Evolutionary conservation across 306 rosid species (phyloP), one percentile per base, ranked within the genome.

Genomic region (Lathyrus tuberosus): DNA sequence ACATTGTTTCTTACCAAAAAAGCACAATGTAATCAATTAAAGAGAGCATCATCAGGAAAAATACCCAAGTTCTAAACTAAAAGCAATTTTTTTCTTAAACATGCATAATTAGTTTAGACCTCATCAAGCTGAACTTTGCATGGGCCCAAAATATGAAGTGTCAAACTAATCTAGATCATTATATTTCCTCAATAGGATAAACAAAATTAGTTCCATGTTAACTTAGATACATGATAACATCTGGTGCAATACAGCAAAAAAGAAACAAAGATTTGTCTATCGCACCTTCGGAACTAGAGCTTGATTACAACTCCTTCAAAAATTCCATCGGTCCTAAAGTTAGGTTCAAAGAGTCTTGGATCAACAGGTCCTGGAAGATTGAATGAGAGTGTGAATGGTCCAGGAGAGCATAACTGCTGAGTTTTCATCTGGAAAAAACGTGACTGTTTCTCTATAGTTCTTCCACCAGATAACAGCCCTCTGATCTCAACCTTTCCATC

Each of bases 331-430:
- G 86, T 18, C 74, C 87, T 71, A 56, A 89, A 89, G 81, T 83
- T 78, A 3, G 91, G 89, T n/a, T 86, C 81, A 52, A 87, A 79
- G 41, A 87, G 96, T 76, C 93, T 85, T 5, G 96, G 96, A 82
- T 89, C 89, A 62, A 89, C 89, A 40, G 93, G 89, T 69, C 96
- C 92, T 1, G 96, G 96, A 69, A 89, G 93, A 75, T 73, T 80
- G 82, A 87, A 89, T 31, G 89, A 83, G 67, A 87, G 75, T 4
- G 90, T 82, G 80, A 89, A 89, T 30, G 87, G 89, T 62, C 96
- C 96, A 22, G 92, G 80, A 8, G 86, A 72, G 81, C 91, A 85
- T 33, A 89, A 28, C 16, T 74, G 84, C 76, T 14, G 83, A 59
- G 69, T 59, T 72, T 82, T 82, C 89, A 87, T 85, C 68, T 82